Percentiles rank a stretch among this genome's conserved stretches.
phyloP scores from a whole-genome alignment of 1,139 yeast genomes.

The Arxiozyma bovina region DNA sequence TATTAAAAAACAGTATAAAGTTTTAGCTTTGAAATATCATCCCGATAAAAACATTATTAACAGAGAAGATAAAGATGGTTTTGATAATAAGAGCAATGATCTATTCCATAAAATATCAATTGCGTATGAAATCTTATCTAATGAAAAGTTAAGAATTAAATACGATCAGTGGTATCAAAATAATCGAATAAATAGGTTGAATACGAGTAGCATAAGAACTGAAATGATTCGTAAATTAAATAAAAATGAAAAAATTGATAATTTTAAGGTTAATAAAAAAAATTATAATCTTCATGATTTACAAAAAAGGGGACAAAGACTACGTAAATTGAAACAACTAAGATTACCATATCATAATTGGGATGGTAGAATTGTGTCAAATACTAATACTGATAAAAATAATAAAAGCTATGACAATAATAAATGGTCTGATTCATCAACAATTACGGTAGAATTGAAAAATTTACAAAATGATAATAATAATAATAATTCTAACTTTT shows the following conservation, averaged over 20 bases:
- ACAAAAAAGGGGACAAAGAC: slow-evolving; percentile 23
- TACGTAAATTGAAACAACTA: slow-evolving; percentile 24
- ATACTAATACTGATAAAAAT: neutral
- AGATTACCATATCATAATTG: slow-evolving; percentile 21
- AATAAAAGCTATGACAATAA: neutral
- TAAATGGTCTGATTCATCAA: slow-evolving; percentile 7
- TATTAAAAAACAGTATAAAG: slow-evolving; percentile 82
- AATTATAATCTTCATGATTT: slow-evolving; percentile 8
- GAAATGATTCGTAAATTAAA: slow-evolving; percentile 11
- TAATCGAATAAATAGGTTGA: neutral
- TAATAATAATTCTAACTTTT: neutral
- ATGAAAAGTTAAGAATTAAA: slow-evolving; percentile 43
- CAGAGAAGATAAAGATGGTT: neutral
- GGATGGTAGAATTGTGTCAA: slow-evolving; percentile 8
- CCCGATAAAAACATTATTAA: slow-evolving; percentile 66
- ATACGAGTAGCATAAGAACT: slow-evolving; percentile 4
- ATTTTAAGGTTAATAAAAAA: neutral
- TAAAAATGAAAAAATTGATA: slow-evolving; percentile 3
- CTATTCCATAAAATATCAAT: slow-evolving; percentile 32
- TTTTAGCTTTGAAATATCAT: slow-evolving; percentile 74
- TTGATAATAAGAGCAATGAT: slow-evolving; percentile 37
- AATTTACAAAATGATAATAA: neutral
- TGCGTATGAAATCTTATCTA: slow-evolving; percentile 54
- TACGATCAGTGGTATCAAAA: slow-evolving; percentile 38
- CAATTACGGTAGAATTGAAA: slow-evolving; percentile 6